phyloP scores from a whole-genome alignment of 1,284 basidiomycete genomes.

The Leccinum subrobustum region DNA sequence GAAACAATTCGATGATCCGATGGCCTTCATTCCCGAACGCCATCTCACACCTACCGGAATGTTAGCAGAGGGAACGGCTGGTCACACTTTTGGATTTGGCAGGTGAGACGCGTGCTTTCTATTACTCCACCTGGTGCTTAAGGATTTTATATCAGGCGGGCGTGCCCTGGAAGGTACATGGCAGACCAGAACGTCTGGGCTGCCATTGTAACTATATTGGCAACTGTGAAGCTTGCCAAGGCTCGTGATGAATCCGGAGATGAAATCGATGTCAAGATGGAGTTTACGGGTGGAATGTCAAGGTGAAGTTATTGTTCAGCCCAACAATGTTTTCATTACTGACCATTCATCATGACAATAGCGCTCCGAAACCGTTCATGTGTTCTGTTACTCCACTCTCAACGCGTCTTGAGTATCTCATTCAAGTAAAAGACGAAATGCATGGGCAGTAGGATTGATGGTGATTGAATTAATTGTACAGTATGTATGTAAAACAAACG shows the following conservation, averaged over 20 bases:
- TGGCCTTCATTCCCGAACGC: constrained; percentile 28
- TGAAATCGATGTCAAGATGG: constrained; percentile 22
- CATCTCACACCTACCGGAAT: constrained; percentile 21
- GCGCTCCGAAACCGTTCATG: constrained; percentile 25
- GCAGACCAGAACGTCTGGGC: constrained; percentile 29
- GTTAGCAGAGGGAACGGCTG: neutral
- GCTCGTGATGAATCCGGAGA: constrained; percentile 16
- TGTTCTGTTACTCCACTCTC: constrained; percentile 21
- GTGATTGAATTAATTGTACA: neutral
- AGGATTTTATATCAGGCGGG: constrained; percentile 17
- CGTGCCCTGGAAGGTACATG: constrained; percentile 28
- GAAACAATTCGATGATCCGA: constrained; percentile 19
- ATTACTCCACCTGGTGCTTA: neutral
- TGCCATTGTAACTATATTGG: constrained; percentile 23
- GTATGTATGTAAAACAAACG: neutral
- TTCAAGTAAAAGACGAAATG: constrained; percentile 2
- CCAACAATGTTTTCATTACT: constrained; percentile 1
- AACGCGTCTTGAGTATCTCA: constrained; percentile 11
- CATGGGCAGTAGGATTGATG: neutral
- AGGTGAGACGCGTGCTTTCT: constrained; percentile 13
- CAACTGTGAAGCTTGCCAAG: constrained; percentile 11
- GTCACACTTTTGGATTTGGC: constrained; percentile 26
- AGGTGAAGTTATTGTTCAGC: constrained; percentile 13
- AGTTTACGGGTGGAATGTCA: constrained; percentile 26
- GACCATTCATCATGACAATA: constrained; percentile 7